A percentile compares a stretch with the other conserved stretches of the same genome.
These are phyloP conservation scores for Macadamia integrifolia DNA, from an alignment of 164 flowering plant genomes.

Conservation along the genomic window DNA sequence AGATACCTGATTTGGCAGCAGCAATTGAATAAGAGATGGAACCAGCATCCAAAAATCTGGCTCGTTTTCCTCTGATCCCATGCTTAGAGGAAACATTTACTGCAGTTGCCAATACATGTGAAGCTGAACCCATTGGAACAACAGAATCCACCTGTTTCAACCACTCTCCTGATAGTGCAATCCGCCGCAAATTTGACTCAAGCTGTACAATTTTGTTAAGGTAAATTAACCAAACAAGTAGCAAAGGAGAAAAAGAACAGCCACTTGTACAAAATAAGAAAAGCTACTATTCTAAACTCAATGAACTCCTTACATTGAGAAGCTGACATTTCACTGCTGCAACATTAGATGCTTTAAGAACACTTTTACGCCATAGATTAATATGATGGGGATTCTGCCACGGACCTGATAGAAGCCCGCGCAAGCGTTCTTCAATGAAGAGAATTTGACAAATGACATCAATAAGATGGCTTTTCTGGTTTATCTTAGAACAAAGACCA, in stretches of 20 bases:
- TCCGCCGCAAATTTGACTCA: slow-evolving; percentile 67
- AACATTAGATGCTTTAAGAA: slow-evolving; percentile 47
- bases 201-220: slow-evolving; percentile 44
- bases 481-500: slow-evolving; percentile 30
- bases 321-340: slow-evolving; percentile 47
- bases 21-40: slow-evolving; percentile 30
- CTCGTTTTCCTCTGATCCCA: slow-evolving; percentile 47
- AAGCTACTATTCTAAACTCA: neutral
- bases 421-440: slow-evolving; percentile 66
- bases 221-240: slow-evolving; percentile 4
- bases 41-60: slow-evolving; percentile 32
- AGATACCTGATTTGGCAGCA: slow-evolving; percentile 33
- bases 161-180: slow-evolving; percentile 81
- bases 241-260: slow-evolving; percentile 1
- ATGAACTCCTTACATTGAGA: slow-evolving; percentile 46
- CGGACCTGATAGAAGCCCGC: slow-evolving; percentile 84
- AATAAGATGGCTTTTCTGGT: slow-evolving; percentile 48
- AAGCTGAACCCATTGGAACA: slow-evolving; percentile 69
- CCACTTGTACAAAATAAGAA: neutral
- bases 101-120: slow-evolving; percentile 44
- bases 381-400: slow-evolving; percentile 69
- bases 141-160: slow-evolving; percentile 62
- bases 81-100: slow-evolving; percentile 40
- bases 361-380: slow-evolving; percentile 50
- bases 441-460: slow-evolving; percentile 49